phyloP scores from a whole-genome alignment of 164 flowering plant species.

The Piper betle region DNA sequence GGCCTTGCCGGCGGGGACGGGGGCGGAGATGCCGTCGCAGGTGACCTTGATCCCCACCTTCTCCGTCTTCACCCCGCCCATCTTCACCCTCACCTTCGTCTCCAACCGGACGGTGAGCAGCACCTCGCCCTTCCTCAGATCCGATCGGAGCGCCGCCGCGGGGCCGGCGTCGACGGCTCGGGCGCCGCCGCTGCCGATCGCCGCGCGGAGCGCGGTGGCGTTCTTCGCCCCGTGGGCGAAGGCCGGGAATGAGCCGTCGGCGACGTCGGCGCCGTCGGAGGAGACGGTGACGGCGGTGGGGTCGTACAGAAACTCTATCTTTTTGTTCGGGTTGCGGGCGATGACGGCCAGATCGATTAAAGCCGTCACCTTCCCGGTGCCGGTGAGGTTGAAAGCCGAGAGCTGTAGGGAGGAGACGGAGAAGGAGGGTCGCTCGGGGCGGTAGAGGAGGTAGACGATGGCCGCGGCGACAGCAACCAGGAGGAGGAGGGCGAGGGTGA shows the following conservation, averaged over 20 bases:
- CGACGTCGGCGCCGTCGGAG: conserved; percentile 24
- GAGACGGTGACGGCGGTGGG: conserved; percentile 24
- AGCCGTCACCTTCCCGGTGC: conserved; percentile 17
- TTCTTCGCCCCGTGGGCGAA: conserved; percentile 28
- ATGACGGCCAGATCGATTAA: conserved; percentile 32
- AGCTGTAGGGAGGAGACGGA: conserved; percentile 40
- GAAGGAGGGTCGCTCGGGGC: conserved; percentile 72
- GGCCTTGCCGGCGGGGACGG: conserved; percentile 15
- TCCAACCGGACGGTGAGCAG: conserved; percentile 42
- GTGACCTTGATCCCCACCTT: conserved; percentile 43
- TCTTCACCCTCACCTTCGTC: conserved; percentile 60
- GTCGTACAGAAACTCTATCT: conserved; percentile 40
- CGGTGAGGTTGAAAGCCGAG: conserved; percentile 42
- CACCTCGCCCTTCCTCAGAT: conserved; percentile 41
- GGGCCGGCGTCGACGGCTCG: conserved; percentile 16
- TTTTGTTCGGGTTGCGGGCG: conserved; percentile 62
- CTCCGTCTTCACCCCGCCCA: conserved; percentile 45
- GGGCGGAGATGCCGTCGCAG: conserved; percentile 31
- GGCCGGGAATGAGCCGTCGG: conserved; percentile 16
- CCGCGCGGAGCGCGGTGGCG: conserved; percentile 25
- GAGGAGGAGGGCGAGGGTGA: conserved; percentile 27
- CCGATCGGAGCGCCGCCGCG: conserved; percentile 19
- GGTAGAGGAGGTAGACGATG: conserved; percentile 51
- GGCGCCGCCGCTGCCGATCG: conserved; percentile 10
- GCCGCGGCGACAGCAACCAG: conserved; percentile 43